Evolutionary conservation across 352 stramenopile genomes (phyloP), one percentile per base, ranked within the genome.

Genomic region (Elongisporangium anandrum): DNA sequence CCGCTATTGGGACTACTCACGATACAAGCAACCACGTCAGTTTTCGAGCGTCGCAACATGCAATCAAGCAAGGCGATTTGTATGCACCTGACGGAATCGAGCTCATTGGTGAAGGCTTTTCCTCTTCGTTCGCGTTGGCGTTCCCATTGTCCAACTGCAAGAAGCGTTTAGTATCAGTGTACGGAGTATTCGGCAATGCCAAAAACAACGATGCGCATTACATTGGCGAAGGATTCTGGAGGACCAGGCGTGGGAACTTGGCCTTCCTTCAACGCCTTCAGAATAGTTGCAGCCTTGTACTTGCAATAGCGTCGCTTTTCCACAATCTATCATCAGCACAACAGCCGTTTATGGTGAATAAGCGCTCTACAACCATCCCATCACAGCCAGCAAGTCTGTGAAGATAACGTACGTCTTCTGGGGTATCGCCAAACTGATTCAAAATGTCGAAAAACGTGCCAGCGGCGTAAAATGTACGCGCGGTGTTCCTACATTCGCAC

Each of bases 371-470:
- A 4, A 20, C 22, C 15, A 23, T 50, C n/a, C 3, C 5, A 49
- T 15, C 3, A 24, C n/a, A 45, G 9, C 29, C 6, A 41, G 9
- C 29, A 8, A 15, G 29, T 1, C 29, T 41, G 9, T 8, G 5
- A 8, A 41, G 29, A 41, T 41, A 15, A 8, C 80, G 54, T 57
- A 93, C 83, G 61, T 94, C 77, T 45, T 96, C 83, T 10, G 79
- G 82, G 34, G 88, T 75, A 3, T 89, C 68, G 38, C 95, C 90
- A 76, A 99, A 99, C 73, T 98, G 96, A 57, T 94, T 87, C 52
- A 99, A 73, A 54, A 98, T 97, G 69, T 99, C 96, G 56, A 98
- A 98, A 72, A 99, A 98, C 12, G 80, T 97, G 38, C 90, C 94
- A 2, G 96, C 96, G 0, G 95, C 95, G 79, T 99, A 98, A 77